phyloP scores from a whole-genome alignment of 108 stramenopile genomes.

The Pseudonitzschia delicatissima region DNA sequence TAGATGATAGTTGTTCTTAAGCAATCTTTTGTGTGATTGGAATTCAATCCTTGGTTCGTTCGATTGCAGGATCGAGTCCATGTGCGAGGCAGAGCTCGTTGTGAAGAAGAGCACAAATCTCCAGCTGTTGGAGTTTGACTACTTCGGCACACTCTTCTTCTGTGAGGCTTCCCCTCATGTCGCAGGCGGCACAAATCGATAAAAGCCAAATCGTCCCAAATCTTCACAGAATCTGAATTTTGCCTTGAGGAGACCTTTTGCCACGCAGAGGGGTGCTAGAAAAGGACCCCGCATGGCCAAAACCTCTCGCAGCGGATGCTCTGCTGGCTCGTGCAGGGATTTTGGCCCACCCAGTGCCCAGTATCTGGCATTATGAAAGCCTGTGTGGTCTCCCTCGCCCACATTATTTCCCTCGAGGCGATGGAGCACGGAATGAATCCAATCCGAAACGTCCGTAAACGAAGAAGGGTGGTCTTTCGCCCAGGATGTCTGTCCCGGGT shows the following conservation, averaged over 20 bases:
- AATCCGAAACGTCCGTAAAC: slow-evolving; percentile 14
- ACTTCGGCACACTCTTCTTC: not conserved
- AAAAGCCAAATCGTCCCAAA: slow-evolving; percentile 4
- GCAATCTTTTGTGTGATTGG: too few relatives aligned
- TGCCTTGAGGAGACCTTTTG: slow-evolving; percentile 1
- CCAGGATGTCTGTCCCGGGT: slow-evolving; percentile 41
- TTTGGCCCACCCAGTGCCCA: slow-evolving; percentile 41
- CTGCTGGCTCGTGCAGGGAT: not conserved
- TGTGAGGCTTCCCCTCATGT: not conserved
- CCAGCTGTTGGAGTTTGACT: too few relatives aligned
- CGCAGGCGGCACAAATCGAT: not conserved
- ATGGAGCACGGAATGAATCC: slow-evolving; percentile 39
- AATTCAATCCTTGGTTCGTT: too few relatives aligned
- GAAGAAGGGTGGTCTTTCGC: slow-evolving; percentile 27
- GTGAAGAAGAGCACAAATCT: too few relatives aligned
- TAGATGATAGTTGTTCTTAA: too few relatives aligned
- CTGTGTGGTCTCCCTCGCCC: slow-evolving; percentile 32
- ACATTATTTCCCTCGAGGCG: slow-evolving; percentile 19
- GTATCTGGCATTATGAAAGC: slow-evolving; percentile 43
- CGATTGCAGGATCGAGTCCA: too few relatives aligned
- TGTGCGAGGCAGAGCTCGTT: too few relatives aligned
- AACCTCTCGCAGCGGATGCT: not conserved
- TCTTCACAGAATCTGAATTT: too few relatives aligned
- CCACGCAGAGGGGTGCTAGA: not conserved
- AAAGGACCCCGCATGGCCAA: not conserved